phyloP scores from a whole-genome alignment of 2,329 filamentous ascomycete genomes.

The Verticillium klebahnii region DNA sequence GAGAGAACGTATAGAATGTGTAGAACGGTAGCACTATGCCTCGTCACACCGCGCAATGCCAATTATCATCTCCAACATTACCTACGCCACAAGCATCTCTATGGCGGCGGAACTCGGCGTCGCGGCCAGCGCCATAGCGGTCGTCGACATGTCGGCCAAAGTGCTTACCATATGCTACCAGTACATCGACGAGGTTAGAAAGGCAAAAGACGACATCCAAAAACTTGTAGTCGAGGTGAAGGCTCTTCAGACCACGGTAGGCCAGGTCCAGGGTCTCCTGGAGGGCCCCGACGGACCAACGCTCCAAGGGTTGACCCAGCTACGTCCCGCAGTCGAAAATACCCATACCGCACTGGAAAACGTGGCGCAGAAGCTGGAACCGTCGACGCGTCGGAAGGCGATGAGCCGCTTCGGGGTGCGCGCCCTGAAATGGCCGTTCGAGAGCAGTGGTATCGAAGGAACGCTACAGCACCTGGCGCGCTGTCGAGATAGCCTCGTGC shows the following conservation, averaged over 20 bases:
- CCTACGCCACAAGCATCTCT: no score
- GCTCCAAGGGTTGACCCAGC: no score
- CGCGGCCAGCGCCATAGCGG: constrained; percentile 4
- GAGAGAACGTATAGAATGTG: no score
- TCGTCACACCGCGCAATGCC: no score
- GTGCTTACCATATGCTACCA: not conserved
- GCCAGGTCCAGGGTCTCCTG: no score
- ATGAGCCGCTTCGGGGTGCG: constrained; percentile 25
- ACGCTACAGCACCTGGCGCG: constrained; percentile 19
- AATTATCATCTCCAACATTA: no score
- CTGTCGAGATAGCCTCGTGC: constrained; percentile 20
- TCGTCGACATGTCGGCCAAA: constrained; percentile 5
- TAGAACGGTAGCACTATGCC: no score
- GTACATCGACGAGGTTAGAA: not conserved
- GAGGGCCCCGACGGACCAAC: no score
- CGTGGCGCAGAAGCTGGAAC: constrained; percentile 18
- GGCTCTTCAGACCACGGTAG: no score
- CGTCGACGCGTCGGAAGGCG: constrained; percentile 15
- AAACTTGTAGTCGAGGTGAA: no score
- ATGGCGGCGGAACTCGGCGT: not conserved
- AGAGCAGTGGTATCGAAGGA: constrained; percentile 25
- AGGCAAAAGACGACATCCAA: no score
- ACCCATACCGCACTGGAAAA: constrained; percentile 15
- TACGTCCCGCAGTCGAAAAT: constrained; percentile 9
- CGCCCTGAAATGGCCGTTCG: constrained; percentile 33